Base-by-base conservation (phyloP, 78 protist species). In the Monosiga brevicollis region DNA sequence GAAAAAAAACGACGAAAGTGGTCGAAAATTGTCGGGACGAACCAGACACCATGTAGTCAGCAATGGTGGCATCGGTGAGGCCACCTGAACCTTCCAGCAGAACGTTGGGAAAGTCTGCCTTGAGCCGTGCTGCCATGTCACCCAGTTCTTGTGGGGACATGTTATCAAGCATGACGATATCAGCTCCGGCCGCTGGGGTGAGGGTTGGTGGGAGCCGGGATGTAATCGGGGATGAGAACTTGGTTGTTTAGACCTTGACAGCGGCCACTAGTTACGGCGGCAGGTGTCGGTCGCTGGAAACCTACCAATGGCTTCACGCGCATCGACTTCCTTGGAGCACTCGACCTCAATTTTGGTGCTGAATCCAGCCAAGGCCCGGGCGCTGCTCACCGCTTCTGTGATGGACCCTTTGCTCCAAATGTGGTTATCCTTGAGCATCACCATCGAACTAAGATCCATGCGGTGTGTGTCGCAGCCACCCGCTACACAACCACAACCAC, bases 391-490 rank as follows among this genome's bases (percentile, higher is more conserved):
- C 0, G 98, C 95, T 3, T 36, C 72, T 0, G 95, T 84, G 80
- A 95, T 95, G 42, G 79, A 23, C 22, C 87, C 93, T 23, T 73
- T 36, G 41, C 84, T 42, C 96, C 97, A 90, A 42, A 96, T 83
- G 84, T 96, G 98, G 79, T 95, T 96, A 80, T 96, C 98, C 86
- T 92, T 92, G 49, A 92, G 88, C 94, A 93, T 91, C 32, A 89
- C 77, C 96, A 95, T 94, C 36, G 86, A 54, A 0, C 95, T 92
- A 39, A 96, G 89, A 72, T 95, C 96, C 90, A 90, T 91, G 36
- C 98, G 88, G 76, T 96, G 98, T 0, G 94, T 82, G 80, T 93
- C 97, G 24, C 79, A 90, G 35, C 98, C 98, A 0, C 94, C 98
- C 32, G 93, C 92, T 49, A 49, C 62, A 49, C 6, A 49, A 49